Base-by-base conservation (phyloP, 345 rosid genomes). In the Trapa bicornis region DNA sequence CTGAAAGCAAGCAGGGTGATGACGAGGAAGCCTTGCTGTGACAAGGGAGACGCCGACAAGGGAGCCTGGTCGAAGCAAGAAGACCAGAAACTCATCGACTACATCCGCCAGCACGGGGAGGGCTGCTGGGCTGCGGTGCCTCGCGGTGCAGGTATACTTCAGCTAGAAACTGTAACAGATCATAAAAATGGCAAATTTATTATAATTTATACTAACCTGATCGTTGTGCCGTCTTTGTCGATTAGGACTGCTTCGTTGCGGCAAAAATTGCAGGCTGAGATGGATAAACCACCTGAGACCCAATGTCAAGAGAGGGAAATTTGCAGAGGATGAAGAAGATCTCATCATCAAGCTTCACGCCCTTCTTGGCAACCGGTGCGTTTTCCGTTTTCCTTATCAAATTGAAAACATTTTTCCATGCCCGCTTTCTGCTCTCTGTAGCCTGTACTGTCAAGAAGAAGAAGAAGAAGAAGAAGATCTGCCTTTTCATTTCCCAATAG, bases 291-390 rank as follows among this genome's bases (percentile, higher is more conserved):
- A 80, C 69, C 79, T 80, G 4, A 67, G 83, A 63, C 83, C 83
- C 2, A 81, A 80, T 70, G 77, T 80, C 37, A 77, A 80, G 45
- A 73, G 83, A 45, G 83, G 84, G 42, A 73, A 75, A 39, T 80
- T 80, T 68, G 81, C 68, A 4, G 80, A 80, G 69, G 84, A 80
- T 66, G 84, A 80, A 68, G 84, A 80, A 50, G 84, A 80, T 67
- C 84, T 80, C 69, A 80, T 80, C 70, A 73, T 80, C 80, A 80
- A 75, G 71, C 84, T 80, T 37, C 84, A 80, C 67, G 81, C 84
- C 0, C 84, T 80, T 37, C 70, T 78, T 2, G 84, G 84, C 69
- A 78, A 80, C 73, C 60, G 81, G 84, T 80, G 38, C 37, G 67
- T 47, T 50, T 61, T 3, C 9, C 56, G 29, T 7, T 16, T 41